Base-by-base conservation (phyloP, 192 early-diverging fungal species). In the Entomortierella parvispora region DNA sequence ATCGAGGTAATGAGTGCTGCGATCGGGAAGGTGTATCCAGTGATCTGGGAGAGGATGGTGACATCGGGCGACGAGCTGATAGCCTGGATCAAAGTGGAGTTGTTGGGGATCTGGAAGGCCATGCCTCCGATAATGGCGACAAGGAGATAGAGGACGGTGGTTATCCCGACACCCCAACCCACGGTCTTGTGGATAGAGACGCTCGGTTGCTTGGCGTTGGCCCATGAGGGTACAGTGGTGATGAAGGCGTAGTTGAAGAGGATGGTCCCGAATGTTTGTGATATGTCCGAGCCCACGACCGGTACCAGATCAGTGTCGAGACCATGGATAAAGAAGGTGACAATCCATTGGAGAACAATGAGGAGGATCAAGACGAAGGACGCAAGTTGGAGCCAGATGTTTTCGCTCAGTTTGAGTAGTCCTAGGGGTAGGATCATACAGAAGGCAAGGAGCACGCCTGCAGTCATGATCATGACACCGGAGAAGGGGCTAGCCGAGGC, bases 241-340 rank as follows among this genome's bases (percentile, higher is more conserved):
- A 90, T 88, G 52, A 90, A 83, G 11, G 88, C 86, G 53, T 84
- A 93, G 62, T 91, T 93, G 50, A 91, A 92, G 37, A 93, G 81
- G 23, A 92, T 87, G 22, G 82, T 84, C 5, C 90, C 91, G 37
- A 93, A 76, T 1, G 88, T 84, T 31, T 67, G 76, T 7, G 82
- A 81, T 10, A 83, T 43, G 62, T 90, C 78, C 10, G 29, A 20
- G 9, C 90, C 91, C 7, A 89, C 23, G 11, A 82, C 58, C 17
- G 90, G 89, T 65, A 91, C 81, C 6, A 77, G 57, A 2, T 75
- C 34, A 12, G 62, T 8, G 9, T 84, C 60, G 4, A 91, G 49
- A 9, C 88, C 90, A 43, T 82, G 81, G 32, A 76, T 57, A 34
- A 81, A 68, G 62, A 88, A 85, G 5, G 85, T 86, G 8, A 91